A percentile compares a stretch with the other conserved stretches of the same genome.
Conservation (phyloP, 1,284 basidiomycete genomes). For the Takashimella koratensis region DNA sequence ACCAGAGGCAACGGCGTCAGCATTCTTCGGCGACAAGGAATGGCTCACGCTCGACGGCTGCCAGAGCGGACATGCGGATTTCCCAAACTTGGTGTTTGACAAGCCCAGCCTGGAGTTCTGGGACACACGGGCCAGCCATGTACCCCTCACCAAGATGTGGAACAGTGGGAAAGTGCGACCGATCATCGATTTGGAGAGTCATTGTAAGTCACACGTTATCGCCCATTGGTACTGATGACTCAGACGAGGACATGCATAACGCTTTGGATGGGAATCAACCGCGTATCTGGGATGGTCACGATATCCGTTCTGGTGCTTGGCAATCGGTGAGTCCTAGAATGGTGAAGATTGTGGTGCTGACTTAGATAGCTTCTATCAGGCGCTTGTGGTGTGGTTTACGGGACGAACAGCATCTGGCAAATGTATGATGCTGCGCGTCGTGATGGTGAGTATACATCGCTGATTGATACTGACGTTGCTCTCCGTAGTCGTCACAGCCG, state of each 20-base stretch:
- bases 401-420: conserved; percentile 6
- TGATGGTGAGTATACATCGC: conserved; percentile 1
- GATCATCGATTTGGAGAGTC: conserved; percentile 7
- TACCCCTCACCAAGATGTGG: conserved; percentile 6
- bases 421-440: conserved; percentile 1
- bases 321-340: conserved; percentile 3
- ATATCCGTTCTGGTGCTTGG: conserved; percentile 7
- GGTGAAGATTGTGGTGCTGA: not conserved
- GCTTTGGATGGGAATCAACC: not conserved
- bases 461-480: not conserved
- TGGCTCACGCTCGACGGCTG: not conserved
- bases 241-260: conserved; percentile 7
- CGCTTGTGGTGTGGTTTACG: conserved; percentile 7
- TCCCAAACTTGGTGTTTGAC: not conserved
- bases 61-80: not conserved
- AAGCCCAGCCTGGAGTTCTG: conserved; percentile 1
- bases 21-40: not conserved
- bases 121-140: conserved; percentile 1
- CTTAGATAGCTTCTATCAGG: not conserved
- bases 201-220: not conserved
- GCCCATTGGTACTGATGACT: not conserved
- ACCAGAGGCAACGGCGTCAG: not conserved
- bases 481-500: not conserved
- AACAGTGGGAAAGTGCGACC: not conserved
- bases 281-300: conserved; percentile 2